Conservation (phyloP, 139 green algal species). For the Chlamydomonas asymmetrica region DNA sequence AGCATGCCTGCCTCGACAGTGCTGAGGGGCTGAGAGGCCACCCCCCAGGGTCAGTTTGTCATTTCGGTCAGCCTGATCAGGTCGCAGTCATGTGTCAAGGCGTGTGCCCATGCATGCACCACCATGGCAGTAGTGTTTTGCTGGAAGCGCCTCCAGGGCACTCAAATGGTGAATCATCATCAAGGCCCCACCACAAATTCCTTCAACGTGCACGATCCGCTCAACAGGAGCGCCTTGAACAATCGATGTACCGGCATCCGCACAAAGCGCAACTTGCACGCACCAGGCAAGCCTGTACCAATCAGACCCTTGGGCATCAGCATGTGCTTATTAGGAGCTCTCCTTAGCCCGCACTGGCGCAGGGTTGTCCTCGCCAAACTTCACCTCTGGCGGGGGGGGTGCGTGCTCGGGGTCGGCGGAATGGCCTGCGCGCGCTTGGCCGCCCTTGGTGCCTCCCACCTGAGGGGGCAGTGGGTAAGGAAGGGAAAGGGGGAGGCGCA, state of each 20-base stretch:
- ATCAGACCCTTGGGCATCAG: too few species aligned
- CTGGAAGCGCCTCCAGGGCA: too few species aligned
- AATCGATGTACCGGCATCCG: background rate
- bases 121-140: too few species aligned
- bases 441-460: constrained; percentile 21
- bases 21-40: too few species aligned
- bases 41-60: too few species aligned
- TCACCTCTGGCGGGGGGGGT: constrained; percentile 18
- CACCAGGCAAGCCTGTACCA: background rate
- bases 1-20: too few species aligned
- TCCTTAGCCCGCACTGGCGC: background rate
- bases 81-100: too few species aligned
- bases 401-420: constrained; percentile 26
- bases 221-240: background rate
- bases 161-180: too few species aligned
- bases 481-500: background rate
- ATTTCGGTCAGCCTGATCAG: too few species aligned
- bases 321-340: too few species aligned
- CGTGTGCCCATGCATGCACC: too few species aligned
- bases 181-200: background rate
- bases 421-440: constrained; percentile 19
- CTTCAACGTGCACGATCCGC: background rate
- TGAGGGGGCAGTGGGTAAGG: background rate
- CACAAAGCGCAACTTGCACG: background rate
- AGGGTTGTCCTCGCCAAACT: constrained; percentile 9